A percentile compares a stretch with the other conserved stretches of the same genome.
Evolutionary conservation across 352 stramenopile species (phyloP).

Genomic region (Aphanomyces euteiches): DNA sequence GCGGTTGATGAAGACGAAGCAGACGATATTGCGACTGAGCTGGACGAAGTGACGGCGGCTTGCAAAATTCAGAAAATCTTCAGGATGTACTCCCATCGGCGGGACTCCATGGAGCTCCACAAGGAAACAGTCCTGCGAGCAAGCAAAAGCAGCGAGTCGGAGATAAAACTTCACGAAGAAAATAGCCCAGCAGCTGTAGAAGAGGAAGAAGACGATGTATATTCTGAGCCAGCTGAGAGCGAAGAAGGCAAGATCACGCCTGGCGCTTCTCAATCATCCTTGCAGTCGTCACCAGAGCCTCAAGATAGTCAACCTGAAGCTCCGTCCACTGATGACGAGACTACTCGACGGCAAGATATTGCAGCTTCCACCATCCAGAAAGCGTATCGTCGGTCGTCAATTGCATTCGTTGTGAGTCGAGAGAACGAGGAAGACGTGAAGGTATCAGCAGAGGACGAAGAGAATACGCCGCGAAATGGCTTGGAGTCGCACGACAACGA

Average conservation of each 20-base stretch:
- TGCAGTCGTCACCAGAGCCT: no score
- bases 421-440: not conserved
- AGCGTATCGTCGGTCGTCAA: slow-evolving; percentile 3
- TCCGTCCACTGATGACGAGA: no score
- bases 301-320: no score
- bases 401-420: no score
- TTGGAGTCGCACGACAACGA: not conserved
- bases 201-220: slow-evolving; percentile 4
- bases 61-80: slow-evolving; percentile 21
- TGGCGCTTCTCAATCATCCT: no score
- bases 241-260: not conserved
- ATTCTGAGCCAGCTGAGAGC: slow-evolving; percentile 8
- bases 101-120: slow-evolving; percentile 24
- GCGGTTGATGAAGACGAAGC: not conserved
- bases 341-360: not conserved
- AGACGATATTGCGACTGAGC: not conserved
- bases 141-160: not conserved
- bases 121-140: not conserved
- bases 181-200: not conserved
- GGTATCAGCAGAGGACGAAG: not conserved
- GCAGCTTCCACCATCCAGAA: slow-evolving; percentile 8
- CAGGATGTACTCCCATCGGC: slow-evolving; percentile 14
- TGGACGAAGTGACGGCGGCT: not conserved
- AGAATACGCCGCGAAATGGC: not conserved
- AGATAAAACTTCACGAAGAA: not conserved